Percentiles rank a stretch among this genome's conserved stretches.
These are phyloP conservation scores for Tulasnella sp. DNA, from an alignment of 768 basidiomycete species.

Conservation along the genomic window DNA sequence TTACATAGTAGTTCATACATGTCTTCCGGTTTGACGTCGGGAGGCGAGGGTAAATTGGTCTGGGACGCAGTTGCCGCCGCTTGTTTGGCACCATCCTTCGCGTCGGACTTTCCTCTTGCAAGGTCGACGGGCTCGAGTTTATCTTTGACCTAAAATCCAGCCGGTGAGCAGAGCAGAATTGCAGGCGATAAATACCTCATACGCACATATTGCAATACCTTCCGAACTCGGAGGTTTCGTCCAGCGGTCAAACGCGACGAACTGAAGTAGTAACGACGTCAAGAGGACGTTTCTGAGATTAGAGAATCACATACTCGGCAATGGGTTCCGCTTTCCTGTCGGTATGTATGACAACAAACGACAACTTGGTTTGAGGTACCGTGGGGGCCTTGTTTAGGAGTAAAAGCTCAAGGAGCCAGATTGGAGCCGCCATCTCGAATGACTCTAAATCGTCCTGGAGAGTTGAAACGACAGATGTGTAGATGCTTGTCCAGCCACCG, in stretches of 20 bases:
- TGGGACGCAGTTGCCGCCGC: neutral
- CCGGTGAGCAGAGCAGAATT: neutral
- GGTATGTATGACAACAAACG: slow-evolving; percentile 85
- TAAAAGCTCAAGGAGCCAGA: slow-evolving; percentile 87
- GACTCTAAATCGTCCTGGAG: slow-evolving; percentile 47
- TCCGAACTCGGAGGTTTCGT: slow-evolving; percentile 77
- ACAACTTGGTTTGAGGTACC: slow-evolving; percentile 61
- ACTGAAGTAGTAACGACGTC: slow-evolving; percentile 40
- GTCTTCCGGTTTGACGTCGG: slow-evolving; percentile 51
- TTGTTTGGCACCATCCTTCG: neutral
- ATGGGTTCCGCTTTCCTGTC: slow-evolving; percentile 57
- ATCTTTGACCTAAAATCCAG: slow-evolving; percentile 10
- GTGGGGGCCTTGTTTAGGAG: slow-evolving; percentile 40
- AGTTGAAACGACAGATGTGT: slow-evolving; percentile 58
- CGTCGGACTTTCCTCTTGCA: neutral
- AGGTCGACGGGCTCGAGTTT: slow-evolving; percentile 18
- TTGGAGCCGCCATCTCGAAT: slow-evolving; percentile 74
- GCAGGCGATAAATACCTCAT: slow-evolving; percentile 53
- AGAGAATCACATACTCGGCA: slow-evolving; percentile 43
- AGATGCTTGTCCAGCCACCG: slow-evolving; percentile 68
- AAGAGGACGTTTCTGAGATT: neutral
- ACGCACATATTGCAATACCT: slow-evolving; percentile 50
- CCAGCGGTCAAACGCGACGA: slow-evolving; percentile 87
- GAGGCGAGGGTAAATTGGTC: neutral
- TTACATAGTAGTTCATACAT: slow-evolving; percentile 85